Evolutionary conservation across 768 basidiomycete genomes (phyloP).

Genomic region (Termitomyces sp.): DNA sequence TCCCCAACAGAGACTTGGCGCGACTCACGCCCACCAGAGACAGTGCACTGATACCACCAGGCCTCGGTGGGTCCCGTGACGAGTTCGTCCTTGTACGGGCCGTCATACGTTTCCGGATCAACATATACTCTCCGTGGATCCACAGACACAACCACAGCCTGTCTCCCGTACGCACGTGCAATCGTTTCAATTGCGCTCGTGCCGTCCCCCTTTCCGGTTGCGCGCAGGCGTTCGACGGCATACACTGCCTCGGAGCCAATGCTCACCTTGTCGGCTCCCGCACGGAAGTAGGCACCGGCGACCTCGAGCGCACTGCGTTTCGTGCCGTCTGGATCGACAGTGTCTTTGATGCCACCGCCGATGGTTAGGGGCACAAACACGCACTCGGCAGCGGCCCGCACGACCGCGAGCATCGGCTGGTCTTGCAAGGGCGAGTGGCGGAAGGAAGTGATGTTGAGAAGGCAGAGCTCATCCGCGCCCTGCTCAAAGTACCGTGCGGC

Average conservation of each 20-base stretch:
- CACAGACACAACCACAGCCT: constrained; percentile 96
- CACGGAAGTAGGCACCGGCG: constrained; percentile 93
- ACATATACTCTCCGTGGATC: constrained; percentile 90
- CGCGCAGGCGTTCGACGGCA: constrained; percentile 80
- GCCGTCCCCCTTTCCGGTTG: constrained; percentile 51
- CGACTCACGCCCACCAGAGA: constrained; percentile 84
- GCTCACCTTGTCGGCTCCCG: constrained; percentile 97
- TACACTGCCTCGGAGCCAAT: constrained; percentile 96
- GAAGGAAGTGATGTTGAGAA: constrained; percentile 99
- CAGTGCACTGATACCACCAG: constrained; percentile 99
- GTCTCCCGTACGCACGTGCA: constrained; percentile 83
- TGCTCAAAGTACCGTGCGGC: constrained; percentile 79
- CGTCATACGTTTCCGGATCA: constrained; percentile 57
- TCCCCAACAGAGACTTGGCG: constrained; percentile 85
- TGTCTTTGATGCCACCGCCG: constrained; percentile 97
- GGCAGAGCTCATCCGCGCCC: constrained; percentile 94
- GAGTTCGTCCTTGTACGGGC: constrained; percentile 63
- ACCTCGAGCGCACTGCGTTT: constrained; percentile 85
- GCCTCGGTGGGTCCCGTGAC: constrained; percentile 51
- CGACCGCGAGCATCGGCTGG: constrained; percentile 97
- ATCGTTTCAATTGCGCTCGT: constrained; percentile 92
- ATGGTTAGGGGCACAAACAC: constrained; percentile 98
- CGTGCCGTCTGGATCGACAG: constrained; percentile 93
- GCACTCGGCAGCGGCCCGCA: constrained; percentile 81
- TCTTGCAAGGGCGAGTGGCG: constrained; percentile 91